Conservation (phyloP, 176 grass and related monocot species). For the Zea luxurians region DNA sequence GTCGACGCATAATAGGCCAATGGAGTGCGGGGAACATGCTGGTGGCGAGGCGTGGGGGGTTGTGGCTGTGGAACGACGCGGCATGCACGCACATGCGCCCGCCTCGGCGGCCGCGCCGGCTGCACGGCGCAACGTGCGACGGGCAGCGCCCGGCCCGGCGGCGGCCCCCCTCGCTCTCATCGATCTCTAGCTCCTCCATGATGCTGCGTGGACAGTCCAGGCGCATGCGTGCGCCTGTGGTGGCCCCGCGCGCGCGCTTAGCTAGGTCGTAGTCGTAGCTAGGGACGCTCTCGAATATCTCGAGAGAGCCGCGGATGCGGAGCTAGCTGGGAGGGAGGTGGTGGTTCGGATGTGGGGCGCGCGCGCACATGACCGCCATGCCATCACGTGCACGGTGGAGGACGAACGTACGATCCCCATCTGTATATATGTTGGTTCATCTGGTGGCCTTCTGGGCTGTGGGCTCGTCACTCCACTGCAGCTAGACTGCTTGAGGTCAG, state of each 20-base stretch:
- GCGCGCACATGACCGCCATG: slow-evolving; percentile 33
- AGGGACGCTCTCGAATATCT: slow-evolving; percentile 40
- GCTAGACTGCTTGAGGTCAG: no score
- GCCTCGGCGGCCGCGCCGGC: slow-evolving; percentile 39
- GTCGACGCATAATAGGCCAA: background rate
- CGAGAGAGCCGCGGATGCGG: slow-evolving; percentile 34
- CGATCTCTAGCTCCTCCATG: slow-evolving; percentile 34
- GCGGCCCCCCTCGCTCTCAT: background rate
- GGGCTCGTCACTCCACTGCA: no score
- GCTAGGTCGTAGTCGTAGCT: background rate
- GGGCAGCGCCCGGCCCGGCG: background rate
- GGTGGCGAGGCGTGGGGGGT: background rate
- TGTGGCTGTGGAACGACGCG: background rate
- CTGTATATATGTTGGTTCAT: no score
- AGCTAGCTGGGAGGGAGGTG: background rate
- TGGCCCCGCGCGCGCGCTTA: background rate
- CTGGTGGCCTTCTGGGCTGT: no score
- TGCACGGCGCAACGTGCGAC: slow-evolving; percentile 55
- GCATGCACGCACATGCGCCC: slow-evolving; percentile 46
- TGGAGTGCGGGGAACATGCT: slow-evolving; percentile 7
- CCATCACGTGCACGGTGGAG: slow-evolving; percentile 4
- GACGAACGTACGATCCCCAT: no score
- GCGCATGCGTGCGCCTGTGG: background rate
- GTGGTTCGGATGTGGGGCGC: slow-evolving; percentile 1
- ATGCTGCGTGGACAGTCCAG: slow-evolving; percentile 23